Evolutionary conservation across 1,139 yeast species (phyloP), one percentile per base, ranked within the genome.

Genomic region (Candida tetrigidarum): DNA sequence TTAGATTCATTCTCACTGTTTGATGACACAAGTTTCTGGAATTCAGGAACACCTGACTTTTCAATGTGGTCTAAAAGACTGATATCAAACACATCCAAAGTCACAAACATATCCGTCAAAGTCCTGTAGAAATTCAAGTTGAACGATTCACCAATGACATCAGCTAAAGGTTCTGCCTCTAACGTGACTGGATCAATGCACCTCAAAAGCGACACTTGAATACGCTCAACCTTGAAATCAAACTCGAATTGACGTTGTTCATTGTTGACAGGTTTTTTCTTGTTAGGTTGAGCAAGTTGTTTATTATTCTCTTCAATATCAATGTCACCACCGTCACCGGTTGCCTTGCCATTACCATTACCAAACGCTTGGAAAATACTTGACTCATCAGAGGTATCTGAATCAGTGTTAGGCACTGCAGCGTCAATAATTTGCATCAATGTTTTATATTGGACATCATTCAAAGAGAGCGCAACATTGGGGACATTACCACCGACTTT

Each of bases 371-470:
- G 59, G 49, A 71, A 72, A 2, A 67, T 52, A 49, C 73, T 66
- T 2, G 65, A 53, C 4, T 59, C 67, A 27, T 69, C 77, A 1
- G 46, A 36, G 4, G 67, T 75, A 1, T 50, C 39, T 19, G 48
- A 55, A 10, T 72, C 80, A 47, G 83, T 69, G 40, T 77, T 69
- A 1, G 97, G 97, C 14, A 92, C 74, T 22, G 87, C 81, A 18
- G 73, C 77, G 48, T 86, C 87, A 40, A 91, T 68, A 39, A 93
- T 71, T 46, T 84, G 81, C 92, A 93, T 84, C 57, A 93, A 71
- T 1, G 92, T 81, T 60, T 90, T 88, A 66, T 95, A 95, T 58
- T 95, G 97, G 54, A 84, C 86, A 60, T 95, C 99, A 54, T 90
- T 89, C 59, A 93, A 66, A 22, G 87, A 78, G 7, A 95, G 81